Base-by-base conservation (phyloP, 2,329 filamentous ascomycete genomes). In the Sporothrix brunneoviolacea region DNA sequence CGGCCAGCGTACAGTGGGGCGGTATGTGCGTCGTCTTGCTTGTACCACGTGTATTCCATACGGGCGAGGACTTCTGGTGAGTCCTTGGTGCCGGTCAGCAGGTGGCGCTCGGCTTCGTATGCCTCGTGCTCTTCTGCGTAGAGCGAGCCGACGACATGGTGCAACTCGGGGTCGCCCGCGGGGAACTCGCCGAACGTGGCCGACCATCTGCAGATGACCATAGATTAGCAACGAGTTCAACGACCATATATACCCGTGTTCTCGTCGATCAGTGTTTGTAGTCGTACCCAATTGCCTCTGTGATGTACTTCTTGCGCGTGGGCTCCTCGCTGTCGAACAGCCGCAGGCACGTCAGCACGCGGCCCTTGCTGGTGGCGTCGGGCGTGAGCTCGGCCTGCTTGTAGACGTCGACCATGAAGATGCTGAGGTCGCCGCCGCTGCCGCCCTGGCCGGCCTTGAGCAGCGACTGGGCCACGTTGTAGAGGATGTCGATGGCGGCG, bases 31-130 rank as follows among this genome's bases (percentile, higher is more conserved):
- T 91, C 88, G 68, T 94, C 88, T 62, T 90, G 82, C 55, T 79
- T 83, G 74, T 97, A 98, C 93, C 93, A 98, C 45, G 83, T 77
- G 67, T 95, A 97, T 68, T 97, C 89, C 69, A 97, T 79, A 59
- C 82, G 81, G 43, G 84, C 83, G 48, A 98, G 79, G 10, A 86
- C 76, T 59, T 89, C 83, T 33, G 91, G 79, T 0, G 90, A 95
- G 67, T 95, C 90, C 60, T 86, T 86, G 9, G 90, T 97, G 54
- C 93, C 94, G 35, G 96, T 76, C 43, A 91, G 69, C 50, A 98
- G 76, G 68, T 98, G 93, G 59, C 83, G 80, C 69, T 98, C 94
- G 13, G 94, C 93, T 53, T 96, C 91, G 73, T 95, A 95, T 22
- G 85, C 80, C 55, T 96, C 89, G 67, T 91, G 86, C 60, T 96